Percentiles rank a stretch among this genome's conserved stretches.
These are phyloP conservation scores for Solanum hybrid DNA, from an alignment of 305 asterid genomes.

Conservation along the genomic window DNA sequence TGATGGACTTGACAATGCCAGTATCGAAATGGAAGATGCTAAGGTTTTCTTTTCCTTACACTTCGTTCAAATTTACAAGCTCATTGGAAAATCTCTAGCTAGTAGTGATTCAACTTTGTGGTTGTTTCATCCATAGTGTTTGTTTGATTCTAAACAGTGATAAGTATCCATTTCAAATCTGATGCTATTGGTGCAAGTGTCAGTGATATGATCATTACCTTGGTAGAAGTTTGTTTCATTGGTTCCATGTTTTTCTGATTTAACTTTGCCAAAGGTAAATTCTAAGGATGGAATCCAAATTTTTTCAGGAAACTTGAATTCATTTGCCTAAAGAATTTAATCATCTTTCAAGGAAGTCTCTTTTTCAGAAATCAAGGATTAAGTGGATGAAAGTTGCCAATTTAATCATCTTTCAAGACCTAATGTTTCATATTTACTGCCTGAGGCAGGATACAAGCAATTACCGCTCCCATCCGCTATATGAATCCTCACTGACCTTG, in stretches of 20 bases:
- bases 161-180: neutral
- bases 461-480: neutral
- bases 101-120: neutral
- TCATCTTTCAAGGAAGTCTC: neutral
- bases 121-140: neutral
- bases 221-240: neutral
- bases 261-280: neutral
- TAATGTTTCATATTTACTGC: neutral
- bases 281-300: neutral
- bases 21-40: conserved; percentile 67
- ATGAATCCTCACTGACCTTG: neutral
- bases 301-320: neutral
- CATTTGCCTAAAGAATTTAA: neutral
- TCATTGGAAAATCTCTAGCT: neutral
- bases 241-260: neutral
- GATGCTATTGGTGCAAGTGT: neutral
- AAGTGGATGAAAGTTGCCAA: neutral
- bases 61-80: neutral
- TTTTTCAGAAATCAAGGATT: neutral
- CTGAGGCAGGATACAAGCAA: neutral
- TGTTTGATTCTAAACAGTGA: neutral
- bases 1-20: conserved; percentile 82
- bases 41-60: conserved; percentile 39
- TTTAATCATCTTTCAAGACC: neutral
- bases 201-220: neutral